Evolutionary conservation across 2,329 filamentous ascomycete species (phyloP).

Genomic region (Colletotrichum acutatum): DNA sequence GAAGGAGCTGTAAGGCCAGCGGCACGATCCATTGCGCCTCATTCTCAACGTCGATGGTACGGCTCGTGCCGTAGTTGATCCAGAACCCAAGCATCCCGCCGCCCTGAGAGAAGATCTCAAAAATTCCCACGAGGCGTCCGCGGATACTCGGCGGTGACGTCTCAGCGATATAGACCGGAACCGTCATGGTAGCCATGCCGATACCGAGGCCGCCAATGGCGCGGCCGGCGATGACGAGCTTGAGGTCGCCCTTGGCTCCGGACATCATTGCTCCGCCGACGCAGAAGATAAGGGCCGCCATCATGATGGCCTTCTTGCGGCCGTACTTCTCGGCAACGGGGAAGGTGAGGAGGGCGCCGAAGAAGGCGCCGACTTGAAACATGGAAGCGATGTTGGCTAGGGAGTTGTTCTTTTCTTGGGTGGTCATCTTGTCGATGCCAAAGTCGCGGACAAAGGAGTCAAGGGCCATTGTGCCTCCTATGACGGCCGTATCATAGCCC

Average conservation of each 20-base stretch:
- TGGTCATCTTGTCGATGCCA: conserved; percentile 41
- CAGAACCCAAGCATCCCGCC: conserved; percentile 59
- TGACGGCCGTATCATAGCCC: conserved; percentile 52
- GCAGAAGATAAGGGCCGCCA: conserved; percentile 54
- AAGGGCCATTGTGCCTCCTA: conserved; percentile 52
- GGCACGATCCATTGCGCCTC: conserved; percentile 54
- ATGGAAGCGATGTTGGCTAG: conserved; percentile 45
- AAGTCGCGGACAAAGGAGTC: conserved; percentile 51
- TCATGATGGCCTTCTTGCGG: conserved; percentile 57
- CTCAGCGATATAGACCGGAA: conserved; percentile 56
- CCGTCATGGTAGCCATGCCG: conserved; percentile 60
- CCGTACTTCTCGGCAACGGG: conserved; percentile 60
- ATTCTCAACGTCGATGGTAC: conserved; percentile 22
- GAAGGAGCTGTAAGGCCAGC: conserved; percentile 54
- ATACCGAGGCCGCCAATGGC: conserved; percentile 63
- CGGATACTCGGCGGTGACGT: conserved; percentile 60
- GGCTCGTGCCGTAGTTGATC: conserved; percentile 45
- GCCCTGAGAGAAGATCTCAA: conserved; percentile 59
- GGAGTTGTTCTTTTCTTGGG: conserved; percentile 43
- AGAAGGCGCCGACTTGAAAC: conserved; percentile 42
- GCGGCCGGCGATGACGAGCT: conserved; percentile 57
- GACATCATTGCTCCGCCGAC: conserved; percentile 49
- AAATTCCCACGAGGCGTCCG: conserved; percentile 62
- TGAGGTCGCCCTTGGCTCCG: conserved; percentile 45
- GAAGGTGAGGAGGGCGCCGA: conserved; percentile 53